Evolutionary conservation across 345 rosid species (phyloP).

Genomic region (Mangifera indica): DNA sequence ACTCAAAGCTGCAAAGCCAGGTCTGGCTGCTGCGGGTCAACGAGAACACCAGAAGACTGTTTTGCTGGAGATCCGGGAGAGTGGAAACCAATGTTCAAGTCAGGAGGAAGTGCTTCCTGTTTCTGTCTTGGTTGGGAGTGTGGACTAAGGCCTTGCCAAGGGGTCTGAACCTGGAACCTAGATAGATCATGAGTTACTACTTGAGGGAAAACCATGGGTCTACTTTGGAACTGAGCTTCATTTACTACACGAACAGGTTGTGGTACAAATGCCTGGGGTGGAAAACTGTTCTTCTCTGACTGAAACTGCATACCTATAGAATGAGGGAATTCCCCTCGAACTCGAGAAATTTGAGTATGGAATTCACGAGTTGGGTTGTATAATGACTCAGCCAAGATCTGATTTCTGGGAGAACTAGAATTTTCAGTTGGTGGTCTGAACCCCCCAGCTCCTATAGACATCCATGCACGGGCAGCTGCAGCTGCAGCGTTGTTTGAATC

Average conservation of each 20-base stretch:
- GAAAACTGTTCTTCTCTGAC: conserved; percentile 48
- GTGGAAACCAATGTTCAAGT: conserved; percentile 81
- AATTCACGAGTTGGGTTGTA: conserved; percentile 63
- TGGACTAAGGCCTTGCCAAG: conserved; percentile 59
- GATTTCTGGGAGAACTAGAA: conserved; percentile 42
- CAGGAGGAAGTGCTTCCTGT: conserved; percentile 78
- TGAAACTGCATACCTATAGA: conserved; percentile 51
- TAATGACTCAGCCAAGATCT: conserved; percentile 55
- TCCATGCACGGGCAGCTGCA: conserved; percentile 82
- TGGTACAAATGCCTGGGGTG: conserved; percentile 55
- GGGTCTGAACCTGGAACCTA: conserved; percentile 59
- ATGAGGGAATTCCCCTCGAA: conserved; percentile 47
- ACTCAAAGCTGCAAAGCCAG: conserved; percentile 80
- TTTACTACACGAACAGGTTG: conserved; percentile 38
- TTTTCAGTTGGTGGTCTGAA: conserved; percentile 50
- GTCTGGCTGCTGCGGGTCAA: conserved; percentile 95
- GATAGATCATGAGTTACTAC: conserved; percentile 51
- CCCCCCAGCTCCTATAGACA: conserved; percentile 78
- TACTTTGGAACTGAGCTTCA: conserved; percentile 45
- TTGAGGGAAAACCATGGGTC: conserved; percentile 56
- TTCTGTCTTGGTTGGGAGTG: conserved; percentile 55
- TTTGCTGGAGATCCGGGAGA: conserved; percentile 84
- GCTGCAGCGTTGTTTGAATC: conserved; percentile 64
- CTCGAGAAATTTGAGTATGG: conserved; percentile 43
- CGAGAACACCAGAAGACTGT: conserved; percentile 66